Evolutionary conservation across 441 rosid genomes (phyloP), one percentile per base, ranked within the genome.

Genomic region (Croton setiger): DNA sequence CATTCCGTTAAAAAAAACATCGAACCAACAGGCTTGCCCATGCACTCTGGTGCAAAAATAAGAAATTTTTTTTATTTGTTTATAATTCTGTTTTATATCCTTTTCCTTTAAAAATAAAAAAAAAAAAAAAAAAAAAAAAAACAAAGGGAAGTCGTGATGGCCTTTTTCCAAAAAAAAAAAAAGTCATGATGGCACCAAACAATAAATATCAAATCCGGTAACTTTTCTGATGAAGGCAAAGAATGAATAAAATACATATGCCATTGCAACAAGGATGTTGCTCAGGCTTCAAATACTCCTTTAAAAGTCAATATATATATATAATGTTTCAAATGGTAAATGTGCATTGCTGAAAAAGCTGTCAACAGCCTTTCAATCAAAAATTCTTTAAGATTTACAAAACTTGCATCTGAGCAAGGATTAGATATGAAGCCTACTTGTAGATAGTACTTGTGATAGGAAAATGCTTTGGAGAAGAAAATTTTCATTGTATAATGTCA

Each of bases 191-290:
- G 71, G 5, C 5, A 48, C 36, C 43, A 20, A n/a, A 43, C 60
- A 59, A 37, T 33, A 73, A 51, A 53, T 41, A 63, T 13, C 52
- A 36, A 71, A 68, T 61, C 44, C 44, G 35, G 37, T 63, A 1
- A 27, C 15, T 15, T 52, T 43, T 18, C 23, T 43, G 37, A 15
- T 53, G 47, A 44, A 57, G 63, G 63, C 69, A 33, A 53, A 23
- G 48, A 21, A 51, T 23, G 31, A 27, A 51, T 20, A 59, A 48
- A 48, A 48, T 27, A 48, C 0, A 48, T 14, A n/a, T 41, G 10
- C 31, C 44, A 45, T 17, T 44, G 17, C 69, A 55, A 33, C 17
- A 62, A 17, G 35, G 33, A 17, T 41, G 17, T 21, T 49, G 70
- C 55, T 33, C 43, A 31, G 4, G 5, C n/a, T 61, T 13, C 70